Conservation (phyloP, 1,284 basidiomycete species). For the Sanghuangporus baumii region DNA sequence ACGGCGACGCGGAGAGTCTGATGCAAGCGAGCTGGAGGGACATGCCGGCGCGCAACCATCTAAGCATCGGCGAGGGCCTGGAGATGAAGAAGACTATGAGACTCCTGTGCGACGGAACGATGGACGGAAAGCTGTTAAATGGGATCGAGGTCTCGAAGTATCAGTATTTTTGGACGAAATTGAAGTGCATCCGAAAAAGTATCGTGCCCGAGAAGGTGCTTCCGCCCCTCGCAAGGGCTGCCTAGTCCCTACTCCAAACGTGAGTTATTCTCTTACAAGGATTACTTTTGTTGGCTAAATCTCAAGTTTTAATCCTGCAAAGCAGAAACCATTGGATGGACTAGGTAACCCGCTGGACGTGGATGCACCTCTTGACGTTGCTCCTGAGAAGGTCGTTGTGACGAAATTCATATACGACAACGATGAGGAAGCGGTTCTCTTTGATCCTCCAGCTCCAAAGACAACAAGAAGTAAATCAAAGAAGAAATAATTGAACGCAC, state of each 20-base stretch:
- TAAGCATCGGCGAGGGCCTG: conserved; percentile 57
- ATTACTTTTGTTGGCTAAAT: background rate
- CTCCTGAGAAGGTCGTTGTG: conserved; percentile 63
- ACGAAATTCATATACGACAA: conserved; percentile 82
- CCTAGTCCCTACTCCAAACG: conserved; percentile 61
- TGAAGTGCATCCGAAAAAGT: conserved; percentile 40
- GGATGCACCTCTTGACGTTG: conserved; percentile 58
- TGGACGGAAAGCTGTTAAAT: conserved; percentile 61
- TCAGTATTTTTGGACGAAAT: conserved; percentile 57
- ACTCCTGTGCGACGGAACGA: conserved; percentile 47
- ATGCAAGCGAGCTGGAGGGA: conserved; percentile 28
- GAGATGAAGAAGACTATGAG: conserved; percentile 79
- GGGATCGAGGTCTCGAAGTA: conserved; percentile 68
- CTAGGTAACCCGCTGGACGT: conserved; percentile 68
- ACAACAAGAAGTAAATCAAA: conserved; percentile 43
- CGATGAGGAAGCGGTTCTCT: conserved; percentile 39
- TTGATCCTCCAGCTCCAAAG: conserved; percentile 31
- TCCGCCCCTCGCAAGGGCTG: conserved; percentile 49
- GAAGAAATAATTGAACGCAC: conserved; percentile 32
- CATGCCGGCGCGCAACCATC: conserved; percentile 21
- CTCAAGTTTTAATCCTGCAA: background rate
- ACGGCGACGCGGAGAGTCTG: conserved; percentile 37
- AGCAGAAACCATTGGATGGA: conserved; percentile 60
- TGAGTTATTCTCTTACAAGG: conserved; percentile 26
- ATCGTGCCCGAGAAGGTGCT: conserved; percentile 34